Conservation (phyloP, 1,139 yeast genomes). For the Diutina sp. region DNA sequence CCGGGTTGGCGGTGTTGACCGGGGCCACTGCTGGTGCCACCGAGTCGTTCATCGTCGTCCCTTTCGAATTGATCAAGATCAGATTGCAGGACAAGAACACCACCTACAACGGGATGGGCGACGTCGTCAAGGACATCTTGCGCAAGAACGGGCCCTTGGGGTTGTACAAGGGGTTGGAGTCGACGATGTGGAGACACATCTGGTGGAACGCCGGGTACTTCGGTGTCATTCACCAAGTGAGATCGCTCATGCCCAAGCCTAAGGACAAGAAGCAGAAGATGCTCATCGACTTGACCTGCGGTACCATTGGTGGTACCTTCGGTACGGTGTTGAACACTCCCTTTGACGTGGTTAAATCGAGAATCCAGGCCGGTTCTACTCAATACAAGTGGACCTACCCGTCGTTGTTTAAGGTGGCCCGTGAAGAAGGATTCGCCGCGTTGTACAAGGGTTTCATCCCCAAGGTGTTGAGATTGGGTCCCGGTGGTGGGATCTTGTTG, state of each 20-base stretch:
- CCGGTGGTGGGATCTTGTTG: constrained; percentile 96
- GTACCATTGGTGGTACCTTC: constrained; percentile 91
- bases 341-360: constrained; percentile 92
- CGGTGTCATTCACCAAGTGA: constrained; percentile 84
- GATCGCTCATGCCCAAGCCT: constrained; percentile 70
- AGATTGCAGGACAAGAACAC: constrained; percentile 84
- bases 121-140: constrained; percentile 64
- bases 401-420: constrained; percentile 58
- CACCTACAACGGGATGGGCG: constrained; percentile 74
- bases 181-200: constrained; percentile 94
- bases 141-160: constrained; percentile 70
- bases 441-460: constrained; percentile 93
- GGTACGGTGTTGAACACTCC: constrained; percentile 95
- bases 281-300: constrained; percentile 77
- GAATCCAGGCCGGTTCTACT: constrained; percentile 83
- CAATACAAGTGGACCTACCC: constrained; percentile 93
- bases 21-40: constrained; percentile 99
- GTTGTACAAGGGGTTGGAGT: constrained; percentile 88
- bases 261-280: constrained; percentile 59
- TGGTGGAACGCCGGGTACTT: constrained; percentile 98
- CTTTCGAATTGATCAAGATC: constrained; percentile 81
- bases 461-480: constrained; percentile 93
- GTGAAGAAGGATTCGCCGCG: constrained; percentile 78
- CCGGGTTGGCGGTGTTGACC: constrained; percentile 74
- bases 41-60: constrained; percentile 92